phyloP scores from a whole-genome alignment of 2,329 filamentous ascomycete genomes.

The Ilyonectria destructans region DNA sequence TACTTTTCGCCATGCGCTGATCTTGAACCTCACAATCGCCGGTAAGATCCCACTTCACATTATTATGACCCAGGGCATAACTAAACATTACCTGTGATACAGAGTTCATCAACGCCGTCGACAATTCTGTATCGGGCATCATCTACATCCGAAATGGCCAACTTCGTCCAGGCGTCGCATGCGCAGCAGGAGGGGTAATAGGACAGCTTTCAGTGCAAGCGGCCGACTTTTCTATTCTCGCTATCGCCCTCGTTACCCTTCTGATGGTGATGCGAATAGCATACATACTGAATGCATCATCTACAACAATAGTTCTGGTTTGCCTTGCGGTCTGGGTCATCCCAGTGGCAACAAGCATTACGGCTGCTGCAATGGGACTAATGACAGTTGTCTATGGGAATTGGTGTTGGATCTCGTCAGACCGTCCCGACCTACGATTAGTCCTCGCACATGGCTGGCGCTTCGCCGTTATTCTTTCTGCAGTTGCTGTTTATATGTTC shows the following conservation, averaged over 20 bases:
- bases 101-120: conserved; percentile 46
- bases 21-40: conserved; percentile 43
- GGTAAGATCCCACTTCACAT: conserved; percentile 29
- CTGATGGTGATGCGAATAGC: conserved; percentile 43
- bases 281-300: conserved; percentile 39
- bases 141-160: conserved; percentile 34
- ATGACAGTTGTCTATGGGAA: conserved; percentile 59
- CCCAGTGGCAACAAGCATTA: conserved; percentile 41
- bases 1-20: conserved; percentile 44
- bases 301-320: conserved; percentile 28
- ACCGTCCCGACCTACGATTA: conserved; percentile 58
- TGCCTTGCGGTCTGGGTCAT: conserved; percentile 41
- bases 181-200: conserved; percentile 37
- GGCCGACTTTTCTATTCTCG: conserved; percentile 46
- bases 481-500: conserved; percentile 60
- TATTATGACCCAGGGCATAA: not conserved
- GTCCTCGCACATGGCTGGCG: conserved; percentile 63
- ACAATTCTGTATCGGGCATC: conserved; percentile 44
- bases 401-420: conserved; percentile 64
- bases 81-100: not conserved
- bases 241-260: conserved; percentile 44
- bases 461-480: conserved; percentile 59
- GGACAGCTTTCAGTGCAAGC: conserved; percentile 45
- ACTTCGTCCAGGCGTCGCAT: conserved; percentile 34
- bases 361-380: conserved; percentile 37